These are phyloP conservation scores for Sugiyamaella pinicola DNA, from an alignment of 1,139 yeast species.

Conservation along the genomic window DNA sequence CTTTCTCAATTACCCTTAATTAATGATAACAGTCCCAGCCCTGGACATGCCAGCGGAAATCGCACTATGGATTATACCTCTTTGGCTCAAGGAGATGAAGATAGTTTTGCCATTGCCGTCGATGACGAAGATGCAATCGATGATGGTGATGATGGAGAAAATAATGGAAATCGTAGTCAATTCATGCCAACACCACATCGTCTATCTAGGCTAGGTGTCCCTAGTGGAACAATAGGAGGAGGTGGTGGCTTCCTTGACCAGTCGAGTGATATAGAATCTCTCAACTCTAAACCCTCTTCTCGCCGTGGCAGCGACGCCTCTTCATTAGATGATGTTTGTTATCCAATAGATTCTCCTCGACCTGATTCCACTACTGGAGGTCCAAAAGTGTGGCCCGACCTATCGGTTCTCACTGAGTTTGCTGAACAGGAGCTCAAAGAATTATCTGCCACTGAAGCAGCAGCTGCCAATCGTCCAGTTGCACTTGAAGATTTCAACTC, in stretches of 20 bases:
- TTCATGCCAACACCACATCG: conserved; percentile 11
- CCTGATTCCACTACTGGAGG: conserved; percentile 44
- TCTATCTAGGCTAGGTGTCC: neutral
- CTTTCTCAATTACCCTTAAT: conserved; percentile 26
- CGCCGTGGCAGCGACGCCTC: conserved; percentile 70
- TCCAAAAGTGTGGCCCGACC: conserved; percentile 74
- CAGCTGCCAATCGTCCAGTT: conserved; percentile 35
- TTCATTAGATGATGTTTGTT: conserved; percentile 86
- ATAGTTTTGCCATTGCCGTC: conserved; percentile 30
- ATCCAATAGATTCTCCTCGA: conserved; percentile 61
- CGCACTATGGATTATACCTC: conserved; percentile 20
- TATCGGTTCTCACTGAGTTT: conserved; percentile 71
- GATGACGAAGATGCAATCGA: conserved; percentile 26
- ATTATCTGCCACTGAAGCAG: conserved; percentile 40
- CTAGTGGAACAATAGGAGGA: conserved; percentile 5
- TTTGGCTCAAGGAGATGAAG: conserved; percentile 23
- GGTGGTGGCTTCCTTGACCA: conserved; percentile 26
- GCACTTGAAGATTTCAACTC: conserved; percentile 34
- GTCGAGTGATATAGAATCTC: conserved; percentile 26
- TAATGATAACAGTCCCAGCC: neutral
- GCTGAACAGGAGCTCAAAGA: conserved; percentile 65
- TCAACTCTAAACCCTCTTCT: conserved; percentile 65
- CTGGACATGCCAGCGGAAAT: conserved; percentile 1
- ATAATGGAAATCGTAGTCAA: conserved; percentile 8
- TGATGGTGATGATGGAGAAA: conserved; percentile 11